These are phyloP conservation scores for Hexamita inflata DNA, from an alignment of 208 protist species.

Conservation along the genomic window DNA sequence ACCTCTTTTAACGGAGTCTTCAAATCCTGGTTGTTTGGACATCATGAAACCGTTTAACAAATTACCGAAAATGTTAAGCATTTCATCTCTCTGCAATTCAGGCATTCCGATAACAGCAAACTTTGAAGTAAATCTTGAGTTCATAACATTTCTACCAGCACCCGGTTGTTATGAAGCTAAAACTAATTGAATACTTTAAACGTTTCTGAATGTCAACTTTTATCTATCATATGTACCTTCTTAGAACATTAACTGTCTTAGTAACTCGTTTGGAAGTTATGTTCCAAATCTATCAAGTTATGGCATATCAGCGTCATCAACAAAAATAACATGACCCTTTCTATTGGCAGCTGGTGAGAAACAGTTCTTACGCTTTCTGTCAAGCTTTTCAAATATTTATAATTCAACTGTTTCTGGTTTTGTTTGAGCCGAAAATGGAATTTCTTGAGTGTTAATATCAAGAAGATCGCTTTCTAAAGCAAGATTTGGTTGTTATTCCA, in stretches of 20 bases:
- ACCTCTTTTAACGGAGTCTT: conserved; percentile 29
- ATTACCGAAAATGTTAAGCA: conserved; percentile 69
- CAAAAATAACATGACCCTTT: conserved; percentile 74
- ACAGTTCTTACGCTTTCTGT: conserved; percentile 50
- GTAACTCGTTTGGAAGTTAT: conserved; percentile 82
- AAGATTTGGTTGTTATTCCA: background rate
- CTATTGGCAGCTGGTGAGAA: conserved; percentile 62
- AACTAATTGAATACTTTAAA: conserved; percentile 51
- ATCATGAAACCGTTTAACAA: conserved; percentile 68
- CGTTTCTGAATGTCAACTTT: background rate
- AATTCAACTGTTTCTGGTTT: background rate
- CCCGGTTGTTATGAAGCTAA: conserved; percentile 74
- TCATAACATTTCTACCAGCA: conserved; percentile 73
- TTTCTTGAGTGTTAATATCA: background rate
- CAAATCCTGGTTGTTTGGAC: conserved; percentile 47
- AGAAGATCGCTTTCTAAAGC: background rate
- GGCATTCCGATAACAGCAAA: conserved; percentile 72
- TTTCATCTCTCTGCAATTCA: conserved; percentile 63
- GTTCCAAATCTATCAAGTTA: conserved; percentile 78
- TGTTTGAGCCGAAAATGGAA: conserved; percentile 25
- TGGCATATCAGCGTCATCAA: conserved; percentile 93
- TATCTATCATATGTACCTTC: conserved; percentile 56
- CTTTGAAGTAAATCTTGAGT: conserved; percentile 70
- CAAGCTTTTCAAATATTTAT: conserved; percentile 8
- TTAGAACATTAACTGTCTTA: conserved; percentile 81